Percentiles rank a stretch among this genome's conserved stretches.
Conservation (phyloP, 371 early-diverging fungal species). For the Mucor racemosus region DNA sequence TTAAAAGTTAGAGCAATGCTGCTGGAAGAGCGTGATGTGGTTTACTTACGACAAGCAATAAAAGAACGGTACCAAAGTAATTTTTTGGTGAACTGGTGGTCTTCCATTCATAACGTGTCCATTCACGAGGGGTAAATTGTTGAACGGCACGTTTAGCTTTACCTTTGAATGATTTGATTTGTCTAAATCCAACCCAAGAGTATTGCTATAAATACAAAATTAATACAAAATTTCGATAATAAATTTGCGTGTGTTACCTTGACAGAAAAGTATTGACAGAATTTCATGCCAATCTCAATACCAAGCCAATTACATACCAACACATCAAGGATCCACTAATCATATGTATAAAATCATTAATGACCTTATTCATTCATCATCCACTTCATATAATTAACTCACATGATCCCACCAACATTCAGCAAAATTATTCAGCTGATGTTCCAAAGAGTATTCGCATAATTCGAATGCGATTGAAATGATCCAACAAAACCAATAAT, state of each 20-base stretch:
- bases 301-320: constrained; percentile 94
- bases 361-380: neutral
- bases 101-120: constrained; percentile 93
- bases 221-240: neutral
- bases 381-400: constrained; percentile 30
- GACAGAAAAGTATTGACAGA: constrained; percentile 94
- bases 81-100: constrained; percentile 79
- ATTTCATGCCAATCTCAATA: constrained; percentile 92
- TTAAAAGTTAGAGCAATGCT: no score
- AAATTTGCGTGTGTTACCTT: constrained; percentile 55
- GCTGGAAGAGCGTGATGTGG: no score
- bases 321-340: constrained; percentile 95
- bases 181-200: constrained; percentile 89
- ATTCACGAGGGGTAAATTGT: constrained; percentile 94
- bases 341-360: neutral
- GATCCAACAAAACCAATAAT: constrained; percentile 96
- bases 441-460: constrained; percentile 93
- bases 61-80: constrained; percentile 70
- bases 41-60: constrained; percentile 62
- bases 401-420: constrained; percentile 99
- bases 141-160: constrained; percentile 88
- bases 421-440: constrained; percentile 96
- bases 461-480: constrained; percentile 93
- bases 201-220: constrained; percentile 58
- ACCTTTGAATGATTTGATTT: constrained; percentile 82